Conservation (phyloP, 441 rosid species). For the Biscutella laevigata region DNA sequence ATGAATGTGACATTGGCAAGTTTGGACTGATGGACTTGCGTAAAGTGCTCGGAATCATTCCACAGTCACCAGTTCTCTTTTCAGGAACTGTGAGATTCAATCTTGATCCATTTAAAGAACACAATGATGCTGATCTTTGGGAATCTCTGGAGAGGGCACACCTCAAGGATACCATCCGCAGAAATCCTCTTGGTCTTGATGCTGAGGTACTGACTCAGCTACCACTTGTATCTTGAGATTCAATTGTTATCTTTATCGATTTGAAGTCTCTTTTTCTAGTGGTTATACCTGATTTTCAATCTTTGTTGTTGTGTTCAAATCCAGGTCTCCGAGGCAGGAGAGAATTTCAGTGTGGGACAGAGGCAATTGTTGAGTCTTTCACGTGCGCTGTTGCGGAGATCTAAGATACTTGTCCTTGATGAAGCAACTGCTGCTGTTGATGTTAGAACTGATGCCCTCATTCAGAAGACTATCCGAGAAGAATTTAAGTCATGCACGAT, state of each 20-base stretch:
- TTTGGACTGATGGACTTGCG: constrained; percentile 81
- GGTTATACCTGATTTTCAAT: neutral
- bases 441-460: constrained; percentile 87
- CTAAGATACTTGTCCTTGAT: constrained; percentile 91
- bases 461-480: constrained; percentile 88
- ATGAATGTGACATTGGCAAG: constrained; percentile 62
- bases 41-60: constrained; percentile 82
- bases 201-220: constrained; percentile 57
- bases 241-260: neutral
- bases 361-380: constrained; percentile 89
- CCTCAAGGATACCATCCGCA: constrained; percentile 68
- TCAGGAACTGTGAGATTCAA: constrained; percentile 91
- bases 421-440: constrained; percentile 98
- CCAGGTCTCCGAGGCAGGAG: constrained; percentile 86
- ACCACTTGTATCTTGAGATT: constrained; percentile 2
- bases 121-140: constrained; percentile 91
- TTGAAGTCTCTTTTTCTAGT: neutral
- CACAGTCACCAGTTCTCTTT: constrained; percentile 90
- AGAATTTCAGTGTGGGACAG: constrained; percentile 92
- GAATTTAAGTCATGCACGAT: constrained; percentile 88
- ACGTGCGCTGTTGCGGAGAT: constrained; percentile 77
- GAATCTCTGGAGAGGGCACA: constrained; percentile 93
- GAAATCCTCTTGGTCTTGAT: constrained; percentile 72
- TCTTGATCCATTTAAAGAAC: constrained; percentile 90
- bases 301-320: neutral